Conservation (phyloP, 2,329 filamentous ascomycete genomes). For the Coniochaeta sp. region DNA sequence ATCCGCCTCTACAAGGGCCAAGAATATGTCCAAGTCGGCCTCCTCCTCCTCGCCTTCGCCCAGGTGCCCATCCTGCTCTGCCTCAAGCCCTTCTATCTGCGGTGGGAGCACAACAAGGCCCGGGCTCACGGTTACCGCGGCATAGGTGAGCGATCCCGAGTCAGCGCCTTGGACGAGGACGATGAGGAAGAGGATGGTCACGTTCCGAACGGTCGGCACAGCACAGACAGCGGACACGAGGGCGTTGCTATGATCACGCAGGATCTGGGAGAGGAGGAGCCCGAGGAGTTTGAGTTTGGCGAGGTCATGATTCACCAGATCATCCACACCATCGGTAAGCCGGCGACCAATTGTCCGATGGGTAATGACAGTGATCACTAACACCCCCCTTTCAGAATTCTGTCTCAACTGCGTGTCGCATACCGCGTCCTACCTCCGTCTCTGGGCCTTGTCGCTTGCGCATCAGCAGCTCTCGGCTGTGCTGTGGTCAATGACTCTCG, state of each 20-base stretch:
- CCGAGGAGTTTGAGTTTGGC: slow-evolving; percentile 95
- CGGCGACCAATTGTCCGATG: neutral
- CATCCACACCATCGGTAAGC: slow-evolving; percentile 93
- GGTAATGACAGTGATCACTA: slow-evolving; percentile 13
- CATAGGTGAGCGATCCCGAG: slow-evolving; percentile 79
- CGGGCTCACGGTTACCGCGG: slow-evolving; percentile 86
- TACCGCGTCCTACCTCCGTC: slow-evolving; percentile 95
- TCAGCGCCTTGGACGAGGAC: slow-evolving; percentile 86
- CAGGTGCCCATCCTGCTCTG: slow-evolving; percentile 91
- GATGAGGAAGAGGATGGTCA: slow-evolving; percentile 64
- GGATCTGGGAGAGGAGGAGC: slow-evolving; percentile 69
- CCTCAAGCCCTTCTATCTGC: slow-evolving; percentile 91
- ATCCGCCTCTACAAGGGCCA: slow-evolving; percentile 76
- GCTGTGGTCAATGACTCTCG: slow-evolving; percentile 93
- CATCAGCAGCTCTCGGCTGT: slow-evolving; percentile 96
- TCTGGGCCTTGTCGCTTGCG: slow-evolving; percentile 94
- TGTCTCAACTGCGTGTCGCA: slow-evolving; percentile 98
- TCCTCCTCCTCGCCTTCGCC: slow-evolving; percentile 73
- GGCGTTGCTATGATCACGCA: slow-evolving; percentile 84
- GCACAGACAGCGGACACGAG: slow-evolving; percentile 61
- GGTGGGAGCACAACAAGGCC: slow-evolving; percentile 86
- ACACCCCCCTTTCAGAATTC: slow-evolving; percentile 59
- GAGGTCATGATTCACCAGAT: slow-evolving; percentile 99
- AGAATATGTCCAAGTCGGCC: slow-evolving; percentile 62
- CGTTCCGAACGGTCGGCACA: slow-evolving; percentile 51